Evolutionary conservation across 2,329 filamentous ascomycete species (phyloP).

Genomic region (Botrytis fragariae): DNA sequence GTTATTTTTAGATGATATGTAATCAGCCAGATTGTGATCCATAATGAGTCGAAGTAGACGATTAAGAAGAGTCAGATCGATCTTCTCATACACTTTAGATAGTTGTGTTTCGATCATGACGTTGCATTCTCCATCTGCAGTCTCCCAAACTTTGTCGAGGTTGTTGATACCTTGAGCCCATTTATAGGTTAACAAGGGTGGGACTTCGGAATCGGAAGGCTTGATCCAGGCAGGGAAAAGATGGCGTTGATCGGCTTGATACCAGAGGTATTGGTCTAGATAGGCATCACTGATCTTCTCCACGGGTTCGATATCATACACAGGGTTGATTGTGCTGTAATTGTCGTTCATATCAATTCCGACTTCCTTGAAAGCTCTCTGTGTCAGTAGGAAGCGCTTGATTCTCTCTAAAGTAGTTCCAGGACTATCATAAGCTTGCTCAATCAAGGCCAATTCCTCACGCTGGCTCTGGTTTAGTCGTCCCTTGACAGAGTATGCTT

Average conservation of each 20-base stretch:
- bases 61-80: conserved; percentile 93
- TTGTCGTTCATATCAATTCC: conserved; percentile 99
- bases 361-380: conserved; percentile 98
- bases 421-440: conserved; percentile 97
- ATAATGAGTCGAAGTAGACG: conserved; percentile 91
- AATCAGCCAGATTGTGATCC: conserved; percentile 98
- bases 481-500: conserved; percentile 97
- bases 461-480: conserved; percentile 95
- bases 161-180: conserved; percentile 99
- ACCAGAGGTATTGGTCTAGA: conserved; percentile 98
- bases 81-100: conserved; percentile 99
- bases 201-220: conserved; percentile 96
- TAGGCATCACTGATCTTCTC: conserved; percentile 99
- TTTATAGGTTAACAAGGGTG: conserved; percentile 91
- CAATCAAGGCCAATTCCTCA: conserved; percentile 93
- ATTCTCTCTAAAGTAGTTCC: conserved; percentile 94
- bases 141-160: conserved; percentile 90
- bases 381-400: conserved; percentile 94
- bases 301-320: conserved; percentile 98
- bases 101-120: conserved; percentile 98
- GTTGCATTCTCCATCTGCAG: conserved; percentile 91
- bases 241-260: conserved; percentile 95
- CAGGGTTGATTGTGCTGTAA: conserved; percentile 97
- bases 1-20: conserved; percentile 99
- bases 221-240: conserved; percentile 99